Percentiles rank a stretch among this genome's conserved stretches.
phyloP scores from a whole-genome alignment of 345 rosid genomes.

The Clausena lansium region DNA sequence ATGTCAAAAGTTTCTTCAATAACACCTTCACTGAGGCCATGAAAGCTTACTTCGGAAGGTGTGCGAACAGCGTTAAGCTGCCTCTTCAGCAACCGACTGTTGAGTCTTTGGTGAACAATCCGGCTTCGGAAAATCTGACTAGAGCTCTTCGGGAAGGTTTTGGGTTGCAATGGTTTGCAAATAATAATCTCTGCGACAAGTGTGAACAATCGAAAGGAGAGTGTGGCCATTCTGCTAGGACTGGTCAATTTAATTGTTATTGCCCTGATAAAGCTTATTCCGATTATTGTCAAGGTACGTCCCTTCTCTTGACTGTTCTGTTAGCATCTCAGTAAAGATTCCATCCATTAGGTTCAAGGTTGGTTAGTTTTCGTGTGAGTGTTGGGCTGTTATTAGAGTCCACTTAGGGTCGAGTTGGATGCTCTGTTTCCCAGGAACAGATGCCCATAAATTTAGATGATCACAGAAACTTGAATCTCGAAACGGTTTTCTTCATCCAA shows the following conservation, averaged over 20 bases:
- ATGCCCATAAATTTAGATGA: neutral
- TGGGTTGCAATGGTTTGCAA: slow-evolving; percentile 11
- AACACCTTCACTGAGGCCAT: neutral
- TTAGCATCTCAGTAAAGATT: no score
- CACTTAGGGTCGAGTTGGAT: no score
- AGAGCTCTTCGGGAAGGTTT: slow-evolving; percentile 18
- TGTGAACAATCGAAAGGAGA: slow-evolving; percentile 2
- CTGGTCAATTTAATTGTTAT: slow-evolving; percentile 15
- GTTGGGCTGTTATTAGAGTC: no score
- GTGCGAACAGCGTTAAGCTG: neutral
- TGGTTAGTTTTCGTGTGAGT: no score
- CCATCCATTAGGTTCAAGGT: no score
- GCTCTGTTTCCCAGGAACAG: neutral
- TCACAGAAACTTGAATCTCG: neutral
- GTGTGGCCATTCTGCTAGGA: slow-evolving; percentile 11
- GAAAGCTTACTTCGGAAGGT: neutral
- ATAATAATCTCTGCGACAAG: neutral
- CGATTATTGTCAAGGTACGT: neutral
- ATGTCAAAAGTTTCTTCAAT: no score
- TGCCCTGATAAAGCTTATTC: neutral
- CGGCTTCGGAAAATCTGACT: neutral
- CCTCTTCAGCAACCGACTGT: neutral
- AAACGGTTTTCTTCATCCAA: neutral
- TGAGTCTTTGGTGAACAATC: neutral
- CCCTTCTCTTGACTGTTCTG: neutral